Base-by-base conservation (phyloP, 192 early-diverging fungal genomes). In the Coemansia sp. region DNA sequence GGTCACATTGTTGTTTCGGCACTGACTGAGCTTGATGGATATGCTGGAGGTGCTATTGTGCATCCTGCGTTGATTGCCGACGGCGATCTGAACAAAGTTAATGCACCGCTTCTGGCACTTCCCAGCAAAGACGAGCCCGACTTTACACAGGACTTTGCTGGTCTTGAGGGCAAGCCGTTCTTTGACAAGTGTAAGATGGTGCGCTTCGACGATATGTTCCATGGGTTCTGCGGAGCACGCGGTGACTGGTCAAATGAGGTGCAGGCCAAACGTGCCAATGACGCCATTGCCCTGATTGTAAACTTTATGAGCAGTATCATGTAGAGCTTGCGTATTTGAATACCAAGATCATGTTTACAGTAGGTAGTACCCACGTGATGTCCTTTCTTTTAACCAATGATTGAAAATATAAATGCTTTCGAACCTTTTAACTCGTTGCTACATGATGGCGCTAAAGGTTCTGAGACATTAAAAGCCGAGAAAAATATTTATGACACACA, bases 71-170 rank as follows among this genome's bases (percentile, higher is more conserved):
- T 83, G 43, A 59, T 85, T 47, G 55, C 68, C 2, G 42, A 66
- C 13, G 80, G 73, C 8, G 78, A 85, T 44, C 63, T 81, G 41
- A 78, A 67, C 34, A 71, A 72, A 53, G 61, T 82, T 39, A 73
- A 69, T 18, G 85, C 79, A 13, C 89, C 89, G 38, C 58, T 89
- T 50, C 70, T 87, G 53, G 54, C 79, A 15, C 59, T 88, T 61
- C 80, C 86, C 8, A 80, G 71, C 62, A 84, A 88, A 69, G 81
- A 89, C 58, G 89, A 91, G 56, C 47, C 61, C 11, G 66, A 71
- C 39, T 71, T 53, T 19, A 41, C 64, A 6, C 46, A n/a, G 3
- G 62, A 50, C 50, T 68, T 78, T 62, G 69, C 23, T 11, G 42
- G 19, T 19, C 55, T 84, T 9, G 52, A 57, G 46, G 62, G 65